A percentile compares a stretch with the other conserved stretches of the same genome.
Evolutionary conservation across 768 basidiomycete genomes (phyloP).

Genomic region (Cystoderma amianthinum): DNA sequence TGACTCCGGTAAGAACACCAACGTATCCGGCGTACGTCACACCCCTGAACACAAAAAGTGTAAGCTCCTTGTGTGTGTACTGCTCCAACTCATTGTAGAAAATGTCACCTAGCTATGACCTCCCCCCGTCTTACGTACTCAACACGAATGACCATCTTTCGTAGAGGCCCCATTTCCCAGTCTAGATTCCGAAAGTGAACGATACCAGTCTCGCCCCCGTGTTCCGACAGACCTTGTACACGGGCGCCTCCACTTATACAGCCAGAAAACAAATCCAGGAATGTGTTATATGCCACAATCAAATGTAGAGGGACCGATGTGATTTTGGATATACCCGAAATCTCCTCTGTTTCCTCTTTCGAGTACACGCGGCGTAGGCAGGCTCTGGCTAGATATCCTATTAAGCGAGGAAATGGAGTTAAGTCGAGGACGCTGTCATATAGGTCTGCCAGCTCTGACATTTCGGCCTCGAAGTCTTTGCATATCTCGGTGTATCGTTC

Average conservation of each 20-base stretch:
- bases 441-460: constrained; percentile 17
- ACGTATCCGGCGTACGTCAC: constrained; percentile 33
- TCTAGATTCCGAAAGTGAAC: constrained; percentile 30
- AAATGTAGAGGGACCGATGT: constrained; percentile 22
- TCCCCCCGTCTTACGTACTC: constrained; percentile 23
- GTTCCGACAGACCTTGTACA: constrained; percentile 11
- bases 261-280: constrained; percentile 29
- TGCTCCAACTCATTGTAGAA: neutral
- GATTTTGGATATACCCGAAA: constrained; percentile 20
- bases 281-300: constrained; percentile 30
- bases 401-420: constrained; percentile 15
- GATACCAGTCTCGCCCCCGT: constrained; percentile 12
- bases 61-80: neutral
- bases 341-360: constrained; percentile 25
- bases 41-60: constrained; percentile 12
- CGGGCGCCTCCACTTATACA: constrained; percentile 29
- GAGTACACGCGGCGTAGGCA: constrained; percentile 21
- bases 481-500: constrained; percentile 23
- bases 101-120: constrained; percentile 25
- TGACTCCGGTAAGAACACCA: constrained; percentile 29
- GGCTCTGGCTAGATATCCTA: constrained; percentile 15
- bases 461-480: constrained; percentile 16
- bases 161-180: constrained; percentile 29
- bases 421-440: constrained; percentile 18
- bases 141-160: constrained; percentile 23